Evolutionary conservation across 1,284 basidiomycete species (phyloP).

Genomic region (Apiotrichum laibachii): DNA sequence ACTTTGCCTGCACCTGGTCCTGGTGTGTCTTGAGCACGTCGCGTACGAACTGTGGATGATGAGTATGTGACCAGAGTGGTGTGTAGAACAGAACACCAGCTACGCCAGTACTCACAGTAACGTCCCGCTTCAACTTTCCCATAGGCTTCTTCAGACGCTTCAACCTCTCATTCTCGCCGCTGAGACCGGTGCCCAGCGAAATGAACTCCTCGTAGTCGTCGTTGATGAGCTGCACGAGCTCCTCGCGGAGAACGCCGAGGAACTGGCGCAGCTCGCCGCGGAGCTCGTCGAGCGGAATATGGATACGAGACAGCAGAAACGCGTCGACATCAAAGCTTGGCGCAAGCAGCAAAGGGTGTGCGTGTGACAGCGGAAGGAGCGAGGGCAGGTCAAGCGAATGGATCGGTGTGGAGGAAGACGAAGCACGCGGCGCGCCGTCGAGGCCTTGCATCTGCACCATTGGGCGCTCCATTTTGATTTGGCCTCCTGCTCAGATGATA

Average conservation of each 20-base stretch:
- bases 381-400: slow-evolving; percentile 62
- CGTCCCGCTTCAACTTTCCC: slow-evolving; percentile 61
- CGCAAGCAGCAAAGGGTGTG: slow-evolving; percentile 68
- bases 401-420: slow-evolving; percentile 20
- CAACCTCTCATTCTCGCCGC: slow-evolving; percentile 74
- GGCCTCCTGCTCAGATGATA: no score
- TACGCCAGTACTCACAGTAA: slow-evolving; percentile 60
- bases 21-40: slow-evolving; percentile 55
- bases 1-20: slow-evolving; percentile 69
- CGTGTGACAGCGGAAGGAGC: slow-evolving; percentile 72
- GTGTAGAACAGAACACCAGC: background rate
- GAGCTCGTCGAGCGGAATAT: slow-evolving; percentile 81
- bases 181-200: slow-evolving; percentile 82
- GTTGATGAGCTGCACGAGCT: slow-evolving; percentile 91
- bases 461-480: no score
- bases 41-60: slow-evolving; percentile 33
- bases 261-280: slow-evolving; percentile 83
- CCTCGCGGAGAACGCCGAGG: slow-evolving; percentile 76
- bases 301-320: slow-evolving; percentile 81
- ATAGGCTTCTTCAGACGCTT: slow-evolving; percentile 66
- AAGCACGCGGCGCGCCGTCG: background rate
- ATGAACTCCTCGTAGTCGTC: slow-evolving; percentile 98
- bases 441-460: no score
- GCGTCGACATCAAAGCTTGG: slow-evolving; percentile 74
- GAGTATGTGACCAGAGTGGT: background rate